A percentile compares a stretch with the other conserved stretches of the same genome.
phyloP scores from a whole-genome alignment of 495 filamentous ascomycete species.

The Penicillium malachiteum region DNA sequence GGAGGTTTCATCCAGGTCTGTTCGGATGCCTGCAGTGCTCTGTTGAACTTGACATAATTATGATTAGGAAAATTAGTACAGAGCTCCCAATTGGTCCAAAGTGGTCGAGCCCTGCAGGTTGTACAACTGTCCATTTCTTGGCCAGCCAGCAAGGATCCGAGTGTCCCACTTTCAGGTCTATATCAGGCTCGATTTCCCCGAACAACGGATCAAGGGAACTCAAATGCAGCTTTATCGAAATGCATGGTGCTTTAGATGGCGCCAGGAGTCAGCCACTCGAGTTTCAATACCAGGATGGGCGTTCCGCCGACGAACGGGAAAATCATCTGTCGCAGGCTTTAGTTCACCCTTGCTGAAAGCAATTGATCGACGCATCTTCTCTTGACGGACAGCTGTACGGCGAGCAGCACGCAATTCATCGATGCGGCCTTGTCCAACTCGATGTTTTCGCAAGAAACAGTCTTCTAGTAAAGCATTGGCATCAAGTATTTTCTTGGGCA shows the following conservation, averaged over 20 bases:
- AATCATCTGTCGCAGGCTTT: constrained; percentile 39
- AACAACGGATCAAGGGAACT: background rate
- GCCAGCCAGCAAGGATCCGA: background rate
- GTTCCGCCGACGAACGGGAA: constrained; percentile 31
- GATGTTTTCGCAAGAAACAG: constrained; percentile 74
- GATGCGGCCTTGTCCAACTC: constrained; percentile 68
- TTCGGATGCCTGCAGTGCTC: background rate
- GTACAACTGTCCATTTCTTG: constrained; percentile 1
- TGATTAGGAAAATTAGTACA: constrained; percentile 26
- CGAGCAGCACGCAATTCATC: constrained; percentile 42
- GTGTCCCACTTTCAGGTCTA: background rate
- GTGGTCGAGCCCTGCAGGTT: background rate
- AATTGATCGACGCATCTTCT: constrained; percentile 42
- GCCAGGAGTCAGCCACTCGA: constrained; percentile 40
- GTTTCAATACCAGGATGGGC: constrained; percentile 38
- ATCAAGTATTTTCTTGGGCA: constrained; percentile 79
- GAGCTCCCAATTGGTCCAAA: constrained; percentile 1
- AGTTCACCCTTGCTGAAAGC: constrained; percentile 42
- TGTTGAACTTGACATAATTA: constrained; percentile 21
- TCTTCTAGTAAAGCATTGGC: constrained; percentile 77
- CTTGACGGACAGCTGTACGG: constrained; percentile 43
- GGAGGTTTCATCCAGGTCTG: constrained; percentile 2
- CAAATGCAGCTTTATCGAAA: constrained; percentile 27
- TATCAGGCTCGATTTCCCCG: too few species aligned
- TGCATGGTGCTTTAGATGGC: constrained; percentile 42